A percentile compares a stretch with the other conserved stretches of the same genome.
These are phyloP conservation scores for Linnemannia schmuckeri DNA, from an alignment of 192 early-diverging fungal genomes.

Conservation along the genomic window DNA sequence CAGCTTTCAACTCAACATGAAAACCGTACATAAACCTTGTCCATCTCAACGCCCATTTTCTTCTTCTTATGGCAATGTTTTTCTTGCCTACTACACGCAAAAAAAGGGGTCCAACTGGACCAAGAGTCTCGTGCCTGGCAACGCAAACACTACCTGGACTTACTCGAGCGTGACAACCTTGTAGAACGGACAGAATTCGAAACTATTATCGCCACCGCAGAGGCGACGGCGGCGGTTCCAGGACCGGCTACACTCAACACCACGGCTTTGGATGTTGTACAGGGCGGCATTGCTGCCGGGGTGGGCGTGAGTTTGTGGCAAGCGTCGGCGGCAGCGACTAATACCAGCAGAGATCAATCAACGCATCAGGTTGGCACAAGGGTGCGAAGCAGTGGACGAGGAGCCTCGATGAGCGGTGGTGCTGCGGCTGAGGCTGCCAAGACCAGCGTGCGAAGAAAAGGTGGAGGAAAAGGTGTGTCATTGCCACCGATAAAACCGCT, in stretches of 20 bases:
- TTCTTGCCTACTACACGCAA: neutral
- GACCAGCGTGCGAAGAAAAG: neutral
- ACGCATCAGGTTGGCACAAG: too few species aligned
- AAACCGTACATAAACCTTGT: neutral
- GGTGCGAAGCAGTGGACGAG: neutral
- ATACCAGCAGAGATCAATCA: too few species aligned
- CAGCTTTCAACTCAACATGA: neutral
- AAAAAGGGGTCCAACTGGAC: neutral
- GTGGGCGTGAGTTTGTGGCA: neutral
- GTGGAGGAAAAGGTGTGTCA: neutral
- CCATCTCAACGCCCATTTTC: neutral
- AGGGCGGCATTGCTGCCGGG: neutral
- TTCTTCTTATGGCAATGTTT: neutral
- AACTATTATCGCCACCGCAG: constrained; percentile 51
- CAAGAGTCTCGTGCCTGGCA: constrained; percentile 18
- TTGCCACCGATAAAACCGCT: neutral
- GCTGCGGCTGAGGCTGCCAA: neutral
- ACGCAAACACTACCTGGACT: constrained; percentile 53
- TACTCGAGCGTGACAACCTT: constrained; percentile 61
- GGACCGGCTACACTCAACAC: constrained; percentile 10
- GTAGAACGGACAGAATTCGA: constrained; percentile 58
- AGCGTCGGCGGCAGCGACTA: neutral
- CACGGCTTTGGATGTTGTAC: neutral
- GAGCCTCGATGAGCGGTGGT: neutral
- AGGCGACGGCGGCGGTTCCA: constrained; percentile 25